These are phyloP conservation scores for Vachellia collinsii DNA, from an alignment of 306 rosid genomes.

Conservation along the genomic window DNA sequence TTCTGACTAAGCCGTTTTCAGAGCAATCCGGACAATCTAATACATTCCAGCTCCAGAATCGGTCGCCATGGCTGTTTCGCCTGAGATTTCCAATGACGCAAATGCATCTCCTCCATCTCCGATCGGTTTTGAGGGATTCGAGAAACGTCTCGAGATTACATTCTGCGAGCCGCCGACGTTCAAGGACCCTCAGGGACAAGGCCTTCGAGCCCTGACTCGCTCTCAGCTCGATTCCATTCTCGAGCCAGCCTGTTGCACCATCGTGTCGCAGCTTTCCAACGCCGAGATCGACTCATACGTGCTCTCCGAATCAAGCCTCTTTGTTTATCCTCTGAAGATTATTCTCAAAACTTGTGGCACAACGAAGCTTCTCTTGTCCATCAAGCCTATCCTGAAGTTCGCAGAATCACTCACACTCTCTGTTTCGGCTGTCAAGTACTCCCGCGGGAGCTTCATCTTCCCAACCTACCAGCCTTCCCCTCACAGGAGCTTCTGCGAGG, in stretches of 20 bases:
- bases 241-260: constrained; percentile 62
- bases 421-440: constrained; percentile 48
- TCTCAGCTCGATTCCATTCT: constrained; percentile 55
- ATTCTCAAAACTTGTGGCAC: constrained; percentile 70
- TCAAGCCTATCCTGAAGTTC: constrained; percentile 47
- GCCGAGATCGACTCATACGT: constrained; percentile 65
- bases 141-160: constrained; percentile 62
- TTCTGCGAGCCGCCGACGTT: constrained; percentile 45
- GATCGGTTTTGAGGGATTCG: constrained; percentile 70
- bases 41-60: not conserved
- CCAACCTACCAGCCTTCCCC: constrained; percentile 63
- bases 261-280: constrained; percentile 53
- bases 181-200: constrained; percentile 47
- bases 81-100: constrained; percentile 26
- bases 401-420: constrained; percentile 48
- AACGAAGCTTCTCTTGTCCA: constrained; percentile 55
- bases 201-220: constrained; percentile 55
- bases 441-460: constrained; percentile 64
- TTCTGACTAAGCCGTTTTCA: not conserved
- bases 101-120: constrained; percentile 37
- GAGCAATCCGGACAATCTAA: not conserved
- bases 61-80: not conserved
- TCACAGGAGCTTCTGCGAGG: constrained; percentile 57
- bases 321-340: constrained; percentile 50
- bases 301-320: constrained; percentile 72